Base-by-base conservation (phyloP, 805 yeast genomes). In the Lachancea cidri region DNA sequence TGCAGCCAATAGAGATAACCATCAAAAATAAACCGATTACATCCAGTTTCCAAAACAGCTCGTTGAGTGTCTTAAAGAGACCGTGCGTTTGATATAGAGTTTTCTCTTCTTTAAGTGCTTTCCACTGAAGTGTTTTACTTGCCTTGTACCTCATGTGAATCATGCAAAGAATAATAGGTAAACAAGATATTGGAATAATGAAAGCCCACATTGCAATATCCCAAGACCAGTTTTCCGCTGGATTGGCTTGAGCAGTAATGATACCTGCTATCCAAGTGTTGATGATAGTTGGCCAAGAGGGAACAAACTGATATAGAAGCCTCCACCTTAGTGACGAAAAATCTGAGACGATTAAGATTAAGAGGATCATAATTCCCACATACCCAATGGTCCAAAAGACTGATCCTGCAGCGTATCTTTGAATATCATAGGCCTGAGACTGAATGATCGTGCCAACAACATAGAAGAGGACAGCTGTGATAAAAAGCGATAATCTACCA, bases 201-300 rank as follows among this genome's bases (percentile, higher is more conserved):
- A 81, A 79, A 1, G 88, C 87, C 84, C 84, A 83, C 75, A 83
- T 82, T 30, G 82, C 88, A 50, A 82, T 76, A 53, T 81, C 82
- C 89, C 89, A 83, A 9, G 78, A 70, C 81, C 86, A 81, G 25
- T 70, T 55, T 4, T 47, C 37, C 9, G 40, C 3, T 25, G 65
- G 65, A 19, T 60, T 61, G 9, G 64, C 64, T 25, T 64, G 64
- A 6, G 58, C 48, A 13, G 73, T 62, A 36, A 84, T 67, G 51
- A 79, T 67, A 55, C 87, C 91, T 20, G 80, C 64, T 42, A 83
- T 71, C 93, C 93, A 85, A 13, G 91, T 80, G 62, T 81, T 84
- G 62, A 85, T 79, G 52, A 84, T 76, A 52, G 73, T 81, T 2
- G 91, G 91, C 53, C 78, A 68, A 3, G 86, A 77, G 17, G 89